Percentiles rank a stretch among this genome's conserved stretches.
Conservation (phyloP, 1,284 basidiomycete species). For the Apiotrichum brassicae region DNA sequence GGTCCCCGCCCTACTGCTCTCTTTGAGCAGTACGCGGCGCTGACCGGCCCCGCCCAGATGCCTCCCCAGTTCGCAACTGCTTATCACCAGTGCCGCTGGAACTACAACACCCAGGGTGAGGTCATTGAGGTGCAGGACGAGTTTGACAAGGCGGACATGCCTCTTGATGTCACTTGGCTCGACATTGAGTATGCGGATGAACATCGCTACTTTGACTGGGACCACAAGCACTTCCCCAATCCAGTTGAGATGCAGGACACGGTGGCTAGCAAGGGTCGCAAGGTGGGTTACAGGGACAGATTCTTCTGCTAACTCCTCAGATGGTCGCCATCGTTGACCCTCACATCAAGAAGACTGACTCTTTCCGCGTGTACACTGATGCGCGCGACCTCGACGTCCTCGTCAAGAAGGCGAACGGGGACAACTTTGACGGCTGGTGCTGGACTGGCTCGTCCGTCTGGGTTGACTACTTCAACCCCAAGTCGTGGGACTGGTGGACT, state of each 20-base stretch:
- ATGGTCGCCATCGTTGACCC: slow-evolving; percentile 98
- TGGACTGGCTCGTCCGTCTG: slow-evolving; percentile 94
- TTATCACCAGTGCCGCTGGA: slow-evolving; percentile 98
- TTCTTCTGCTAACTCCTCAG: slow-evolving; percentile 47
- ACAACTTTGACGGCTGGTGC: slow-evolving; percentile 96
- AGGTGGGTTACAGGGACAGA: slow-evolving; percentile 52
- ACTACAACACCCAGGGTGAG: slow-evolving; percentile 88
- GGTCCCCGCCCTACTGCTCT: slow-evolving; percentile 75
- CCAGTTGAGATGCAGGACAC: slow-evolving; percentile 88
- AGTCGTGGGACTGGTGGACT: slow-evolving; percentile 86
- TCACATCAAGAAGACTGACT: slow-evolving; percentile 76
- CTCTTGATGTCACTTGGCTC: slow-evolving; percentile 95
- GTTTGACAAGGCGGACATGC: slow-evolving; percentile 90
- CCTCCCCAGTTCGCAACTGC: slow-evolving; percentile 88
- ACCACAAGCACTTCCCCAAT: slow-evolving; percentile 83
- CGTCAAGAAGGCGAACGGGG: slow-evolving; percentile 72
- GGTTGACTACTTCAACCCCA: slow-evolving; percentile 95
- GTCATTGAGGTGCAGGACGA: slow-evolving; percentile 76
- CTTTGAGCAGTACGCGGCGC: slow-evolving; percentile 74
- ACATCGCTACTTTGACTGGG: slow-evolving; percentile 98
- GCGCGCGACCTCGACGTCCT: slow-evolving; percentile 74
- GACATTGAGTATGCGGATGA: slow-evolving; percentile 95
- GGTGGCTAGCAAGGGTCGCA: slow-evolving; percentile 75
- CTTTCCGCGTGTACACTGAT: slow-evolving; percentile 80
- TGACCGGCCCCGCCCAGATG: slow-evolving; percentile 79